Base-by-base conservation (phyloP, 2,329 filamentous ascomycete species). In the Neopestalotiopsis rosae region DNA sequence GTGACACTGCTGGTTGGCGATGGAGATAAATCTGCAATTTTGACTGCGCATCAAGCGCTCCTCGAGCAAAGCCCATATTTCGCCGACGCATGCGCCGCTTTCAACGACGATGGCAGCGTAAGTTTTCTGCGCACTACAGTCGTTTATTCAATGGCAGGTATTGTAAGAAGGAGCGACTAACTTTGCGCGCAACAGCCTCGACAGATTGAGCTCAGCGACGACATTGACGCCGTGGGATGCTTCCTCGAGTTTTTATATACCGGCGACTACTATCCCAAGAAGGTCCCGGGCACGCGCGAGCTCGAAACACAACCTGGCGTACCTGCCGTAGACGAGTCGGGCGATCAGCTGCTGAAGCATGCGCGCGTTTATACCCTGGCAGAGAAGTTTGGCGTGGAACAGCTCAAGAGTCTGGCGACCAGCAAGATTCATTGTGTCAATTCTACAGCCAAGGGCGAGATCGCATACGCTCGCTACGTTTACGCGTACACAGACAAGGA, bases 341-440 rank as follows among this genome's bases (percentile, higher is more conserved):
- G 94, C 73, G 87, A 91, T 14, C 92, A 95, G 77, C 90, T 98
- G 20, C 89, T 98, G 70, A 94, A 93, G 76, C 95, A 98, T 79
- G 95, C 95, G 28, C 92, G 92, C 72, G 89, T 97, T 72, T 97
- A 97, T 84, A 97, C 94, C 0, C 86, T 98, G 30, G 94, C 94
- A 30, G 92, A 94, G 75, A 94, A 92, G 81, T 90, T 96, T 70
- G 88, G 89, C 56, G 82, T 94, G 62, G 81, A 85, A 0, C 84
- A 84, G 10, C 89, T 98, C 71, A 93, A 93, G 80, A 88, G 86
- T 20, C 89, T 97, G 34, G 92, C 94, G 2, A 93, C 93, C 78
- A 90, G 89, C 78, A 98, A 98, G 85, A 97, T 98, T 76, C 94
- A 97, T 84, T 93, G 93, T 79, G 92, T 97, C 76, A 92, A 94